Conservation (phyloP, 2,329 filamentous ascomycete species). For the Penicillium sp. region DNA sequence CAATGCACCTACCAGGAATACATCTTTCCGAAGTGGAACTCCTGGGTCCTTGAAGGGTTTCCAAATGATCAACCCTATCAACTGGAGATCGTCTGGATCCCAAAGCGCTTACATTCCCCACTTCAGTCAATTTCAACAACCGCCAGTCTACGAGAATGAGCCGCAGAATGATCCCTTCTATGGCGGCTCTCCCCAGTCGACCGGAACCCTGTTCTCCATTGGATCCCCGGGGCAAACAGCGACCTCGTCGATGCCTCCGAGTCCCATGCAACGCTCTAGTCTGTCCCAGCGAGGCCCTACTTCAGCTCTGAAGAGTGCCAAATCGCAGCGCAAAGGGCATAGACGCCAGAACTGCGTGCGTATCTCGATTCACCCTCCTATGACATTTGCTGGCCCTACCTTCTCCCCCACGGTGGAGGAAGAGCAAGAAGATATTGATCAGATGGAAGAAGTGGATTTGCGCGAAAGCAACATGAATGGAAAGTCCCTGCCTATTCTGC, state of each 20-base stretch:
- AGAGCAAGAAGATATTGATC: constrained; percentile 36
- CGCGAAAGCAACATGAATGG: constrained; percentile 23
- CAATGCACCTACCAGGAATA: constrained; percentile 19
- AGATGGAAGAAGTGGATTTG: constrained; percentile 30
- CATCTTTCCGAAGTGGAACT: constrained; percentile 16
- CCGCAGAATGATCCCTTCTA: constrained; percentile 30
- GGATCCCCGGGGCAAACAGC: constrained; percentile 19
- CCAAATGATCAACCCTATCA: constrained; percentile 1
- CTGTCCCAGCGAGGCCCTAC: constrained; percentile 21
- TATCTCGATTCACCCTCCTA: constrained; percentile 39
- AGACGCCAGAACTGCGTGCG: constrained; percentile 45
- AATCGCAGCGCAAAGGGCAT: constrained; percentile 39
- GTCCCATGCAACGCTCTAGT: constrained; percentile 22
- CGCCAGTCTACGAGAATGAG: constrained; percentile 20
- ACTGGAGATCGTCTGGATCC: constrained; percentile 13
- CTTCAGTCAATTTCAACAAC: constrained; percentile 26
- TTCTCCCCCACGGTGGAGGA: constrained; percentile 37
- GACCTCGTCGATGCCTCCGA: constrained; percentile 17
- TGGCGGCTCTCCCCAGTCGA: constrained; percentile 15
- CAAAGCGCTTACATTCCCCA: constrained; percentile 21
- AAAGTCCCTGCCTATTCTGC: constrained; percentile 3
- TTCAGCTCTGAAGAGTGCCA: constrained; percentile 35
- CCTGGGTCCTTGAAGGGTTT: constrained; percentile 7
- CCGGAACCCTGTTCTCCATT: constrained; percentile 17
- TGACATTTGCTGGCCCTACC: constrained; percentile 32